A percentile compares a stretch with the other conserved stretches of the same genome.
Evolutionary conservation across 768 basidiomycete genomes (phyloP).

Genomic region (Phlegmacium glaucopus): DNA sequence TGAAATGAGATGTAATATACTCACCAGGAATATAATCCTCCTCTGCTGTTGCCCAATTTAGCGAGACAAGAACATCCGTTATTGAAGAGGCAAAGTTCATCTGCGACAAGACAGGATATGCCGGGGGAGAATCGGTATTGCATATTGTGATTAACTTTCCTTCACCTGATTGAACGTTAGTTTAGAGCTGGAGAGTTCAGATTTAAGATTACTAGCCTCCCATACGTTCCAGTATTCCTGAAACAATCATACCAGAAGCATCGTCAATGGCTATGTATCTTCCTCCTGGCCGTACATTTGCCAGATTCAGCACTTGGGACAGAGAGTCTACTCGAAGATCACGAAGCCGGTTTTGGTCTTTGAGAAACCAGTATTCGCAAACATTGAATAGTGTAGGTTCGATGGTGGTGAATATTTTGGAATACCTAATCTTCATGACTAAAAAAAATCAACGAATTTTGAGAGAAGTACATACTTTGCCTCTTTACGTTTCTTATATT

Average conservation of each 20-base stretch:
- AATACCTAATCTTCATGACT: conserved; percentile 53
- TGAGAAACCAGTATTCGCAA: conserved; percentile 83
- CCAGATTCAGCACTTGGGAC: conserved; percentile 82
- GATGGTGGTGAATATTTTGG: conserved; percentile 81
- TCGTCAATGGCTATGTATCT: conserved; percentile 89
- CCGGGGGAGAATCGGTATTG: conserved; percentile 89
- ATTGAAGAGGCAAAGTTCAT: conserved; percentile 80
- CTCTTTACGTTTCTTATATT: conserved; percentile 95
- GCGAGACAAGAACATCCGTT: conserved; percentile 53
- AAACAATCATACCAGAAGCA: conserved; percentile 83
- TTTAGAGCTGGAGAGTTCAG: neutral
- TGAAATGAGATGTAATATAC: conserved; percentile 12
- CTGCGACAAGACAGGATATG: conserved; percentile 74
- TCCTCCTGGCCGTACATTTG: conserved; percentile 84
- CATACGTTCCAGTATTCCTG: conserved; percentile 81
- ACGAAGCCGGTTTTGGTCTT: conserved; percentile 78
- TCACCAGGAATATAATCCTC: conserved; percentile 69
- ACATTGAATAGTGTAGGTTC: conserved; percentile 88
- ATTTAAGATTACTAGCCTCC: conserved; percentile 53
- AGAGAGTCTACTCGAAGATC: conserved; percentile 86
- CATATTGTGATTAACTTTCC: conserved; percentile 83
- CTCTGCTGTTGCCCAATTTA: conserved; percentile 92
- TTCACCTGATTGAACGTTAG: conserved; percentile 44
- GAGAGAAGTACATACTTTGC: conserved; percentile 66
- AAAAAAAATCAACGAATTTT: neutral